Base-by-base conservation (phyloP, 805 yeast species). In the Saccharomycopsis babjevae region DNA sequence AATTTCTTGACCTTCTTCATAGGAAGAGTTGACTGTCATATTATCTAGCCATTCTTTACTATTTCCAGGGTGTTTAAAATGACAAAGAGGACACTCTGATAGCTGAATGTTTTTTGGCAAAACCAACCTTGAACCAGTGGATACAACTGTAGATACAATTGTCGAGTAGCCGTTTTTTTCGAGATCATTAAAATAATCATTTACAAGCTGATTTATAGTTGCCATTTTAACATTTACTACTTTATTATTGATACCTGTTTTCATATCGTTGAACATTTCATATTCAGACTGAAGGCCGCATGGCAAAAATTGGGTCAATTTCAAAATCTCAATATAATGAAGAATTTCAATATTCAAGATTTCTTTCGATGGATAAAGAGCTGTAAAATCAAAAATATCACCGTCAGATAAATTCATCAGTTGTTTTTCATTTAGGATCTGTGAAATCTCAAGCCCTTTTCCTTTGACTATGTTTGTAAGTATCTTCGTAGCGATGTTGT, bases 121-220 rank as follows among this genome's bases (percentile, higher is more conserved):
- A 1, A 75, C 74, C 54, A 78, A 66, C 61, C 76, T 77, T 56
- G 75, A 78, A 3, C 79, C 79, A 0, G 80, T 78, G 56, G 75
- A 77, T 7, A 76, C 79, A 32, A 78, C 81, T 0, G 81, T 77
- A 1, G 80, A 76, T 5, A 79, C 79, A 10, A 80, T 76, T 10
- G 80, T 76, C 1, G 78, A 74, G 64, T 78, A 78, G 2, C 81
- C 81, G 25, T 60, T 62, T 10, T 73, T 74, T 63, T 77, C 81
- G n/a, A 78, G 68, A 54, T 70, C 71, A 28, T 67, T 68, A 62
- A 78, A 76, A 65, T 78, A 78, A 56, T 76, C 71, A 13, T 76
- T 71, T 10, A 77, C 73, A 42, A 77, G 69, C 58, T 76, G 79
- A 46, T 76, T 69, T 5, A 78, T 71, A 1, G 80, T 77, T 70